These are phyloP conservation scores for Aspergillus vadensis DNA, from an alignment of 2,329 filamentous ascomycete genomes.

Conservation along the genomic window DNA sequence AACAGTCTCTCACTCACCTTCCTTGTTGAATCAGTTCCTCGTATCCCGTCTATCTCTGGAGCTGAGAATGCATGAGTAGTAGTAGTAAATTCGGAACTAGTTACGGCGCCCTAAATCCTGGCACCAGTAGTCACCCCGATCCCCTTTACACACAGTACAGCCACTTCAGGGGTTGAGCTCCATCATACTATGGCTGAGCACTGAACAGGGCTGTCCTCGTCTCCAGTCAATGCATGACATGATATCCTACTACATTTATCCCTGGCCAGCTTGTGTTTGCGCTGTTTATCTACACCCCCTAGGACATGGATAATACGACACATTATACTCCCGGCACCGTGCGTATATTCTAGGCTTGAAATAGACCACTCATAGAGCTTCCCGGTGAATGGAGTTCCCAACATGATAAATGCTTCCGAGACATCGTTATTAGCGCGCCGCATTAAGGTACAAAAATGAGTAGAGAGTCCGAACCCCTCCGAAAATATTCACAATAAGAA, in stretches of 20 bases:
- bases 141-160: background rate
- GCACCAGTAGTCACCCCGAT: background rate
- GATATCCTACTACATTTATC: background rate
- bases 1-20: background rate
- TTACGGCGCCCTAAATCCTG: background rate
- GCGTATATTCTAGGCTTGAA: background rate
- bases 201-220: background rate
- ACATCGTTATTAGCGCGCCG: background rate
- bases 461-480: background rate
- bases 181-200: background rate
- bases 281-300: background rate
- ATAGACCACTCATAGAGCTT: background rate
- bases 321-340: background rate
- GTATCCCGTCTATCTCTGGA: background rate
- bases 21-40: background rate
- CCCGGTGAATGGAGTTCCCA: background rate
- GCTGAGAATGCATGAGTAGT: background rate
- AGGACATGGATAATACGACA: background rate
- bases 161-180: background rate
- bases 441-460: background rate
- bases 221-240: conserved; percentile 1
- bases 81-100: background rate
- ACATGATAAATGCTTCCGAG: background rate
- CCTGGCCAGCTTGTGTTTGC: background rate
- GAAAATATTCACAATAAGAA: background rate